Evolutionary conservation across 495 filamentous ascomycete species (phyloP).

Genomic region (Penicillium psychrofluorescens): DNA sequence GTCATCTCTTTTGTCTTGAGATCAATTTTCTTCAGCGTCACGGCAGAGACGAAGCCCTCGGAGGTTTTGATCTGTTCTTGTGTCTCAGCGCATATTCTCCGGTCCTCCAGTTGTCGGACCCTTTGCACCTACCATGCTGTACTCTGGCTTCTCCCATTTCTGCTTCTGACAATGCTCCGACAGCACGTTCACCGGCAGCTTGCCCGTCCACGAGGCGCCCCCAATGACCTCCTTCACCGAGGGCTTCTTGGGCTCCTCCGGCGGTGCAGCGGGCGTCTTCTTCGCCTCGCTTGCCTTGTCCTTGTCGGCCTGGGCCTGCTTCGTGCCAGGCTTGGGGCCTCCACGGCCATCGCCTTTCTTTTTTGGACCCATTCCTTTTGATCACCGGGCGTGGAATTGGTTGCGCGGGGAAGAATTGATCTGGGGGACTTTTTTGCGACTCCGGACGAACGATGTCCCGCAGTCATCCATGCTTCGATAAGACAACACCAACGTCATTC

Average conservation of each 20-base stretch:
- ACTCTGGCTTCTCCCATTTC: conserved; percentile 92
- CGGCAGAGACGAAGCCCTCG: conserved; percentile 68
- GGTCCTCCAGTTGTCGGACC: no score
- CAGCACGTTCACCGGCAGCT: conserved; percentile 86
- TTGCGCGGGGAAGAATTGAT: background rate
- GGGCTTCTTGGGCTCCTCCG: conserved; percentile 64
- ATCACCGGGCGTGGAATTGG: background rate
- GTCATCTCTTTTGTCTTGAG: conserved; percentile 73
- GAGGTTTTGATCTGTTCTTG: conserved; percentile 35
- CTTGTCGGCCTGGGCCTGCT: conserved; percentile 37
- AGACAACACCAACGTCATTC: no score
- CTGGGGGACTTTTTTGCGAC: conserved; percentile 5
- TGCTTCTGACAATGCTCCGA: conserved; percentile 92
- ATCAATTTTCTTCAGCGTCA: conserved; percentile 71
- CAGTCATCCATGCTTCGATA: conserved; percentile 19
- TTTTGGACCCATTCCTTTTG: conserved; percentile 32
- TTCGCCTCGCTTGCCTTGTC: conserved; percentile 30
- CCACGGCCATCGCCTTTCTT: conserved; percentile 36
- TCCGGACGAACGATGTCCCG: conserved; percentile 12
- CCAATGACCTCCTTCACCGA: conserved; percentile 84
- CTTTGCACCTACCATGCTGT: conserved; percentile 52
- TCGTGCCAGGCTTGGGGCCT: conserved; percentile 38
- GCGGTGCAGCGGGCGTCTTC: conserved; percentile 13
- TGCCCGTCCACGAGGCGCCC: conserved; percentile 95
- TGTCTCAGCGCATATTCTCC: no score